Base-by-base conservation (phyloP, 495 filamentous ascomycete species). In the Podospora anserina region DNA sequence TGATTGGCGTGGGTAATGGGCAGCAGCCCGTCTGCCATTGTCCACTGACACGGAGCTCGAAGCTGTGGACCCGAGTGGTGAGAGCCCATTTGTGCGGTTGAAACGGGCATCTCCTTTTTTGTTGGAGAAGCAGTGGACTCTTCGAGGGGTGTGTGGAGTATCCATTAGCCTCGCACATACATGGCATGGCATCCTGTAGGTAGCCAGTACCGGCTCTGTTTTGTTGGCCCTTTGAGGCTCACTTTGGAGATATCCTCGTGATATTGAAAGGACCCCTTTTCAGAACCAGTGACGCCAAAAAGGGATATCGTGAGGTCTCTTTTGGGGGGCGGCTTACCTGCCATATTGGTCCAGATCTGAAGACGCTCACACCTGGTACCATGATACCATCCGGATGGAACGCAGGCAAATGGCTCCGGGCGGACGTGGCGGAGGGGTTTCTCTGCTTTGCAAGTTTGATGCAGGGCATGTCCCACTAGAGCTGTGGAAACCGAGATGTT, bases 31-130 rank as follows among this genome's bases (percentile, higher is more conserved):
- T 49, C 39, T 49, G 9, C 39, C 39, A 49, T 49, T 49, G 39
- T 49, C 15, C 39, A 49, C 39, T 49, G 39, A 49, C 5, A 49
- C 39, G 39, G 39, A 49, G 72, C 72, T 70, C 49, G 18, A 55
- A n/a, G n/a, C 27, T 57, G 73, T 74, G 75, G 75, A 70, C 19
- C 70, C 64, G 60, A 64, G 61, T 60, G 69, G 61, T 54, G 44
- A 60, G 53, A 27, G 66, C 69, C 68, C 72, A 77, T 76, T 77
- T 76, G 74, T 66, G 75, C 75, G 74, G 75, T 65, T 77, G 65
- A 69, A 77, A 74, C 67, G 70, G 70, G 55, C 68, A 65, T 69
- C 71, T 59, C 65, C 56, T 27, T 19, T 63, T 39, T 69, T 68
- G 68, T 69, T 68, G 68, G 69, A 69, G 66, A 69, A 68, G 58